Evolutionary conservation across 2,329 filamentous ascomycete species (phyloP), one percentile per base, ranked within the genome.

Genomic region (Ambrosiella cleistominuta): DNA sequence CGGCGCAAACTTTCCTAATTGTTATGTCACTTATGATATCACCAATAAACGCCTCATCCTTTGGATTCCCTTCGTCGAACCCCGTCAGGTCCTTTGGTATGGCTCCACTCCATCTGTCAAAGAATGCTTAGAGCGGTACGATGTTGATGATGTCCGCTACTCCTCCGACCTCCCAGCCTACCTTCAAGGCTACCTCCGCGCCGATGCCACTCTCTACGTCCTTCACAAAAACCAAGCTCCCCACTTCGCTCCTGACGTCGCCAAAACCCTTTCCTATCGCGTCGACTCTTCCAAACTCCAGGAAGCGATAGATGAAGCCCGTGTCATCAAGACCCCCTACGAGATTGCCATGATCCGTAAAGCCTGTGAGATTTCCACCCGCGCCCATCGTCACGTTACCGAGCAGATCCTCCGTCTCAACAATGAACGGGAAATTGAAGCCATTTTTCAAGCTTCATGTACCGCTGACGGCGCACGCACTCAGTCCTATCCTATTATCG

Each of bases 401-500:
- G 74, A 77, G 62, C 74, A 75, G 1, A 75, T 93, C 19, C 74
- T 75, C 19, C 67, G 68, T 0, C 79, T 90, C 61, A 75, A 70
- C 15, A 94, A 86, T 64, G 91, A 98, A 72, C 80, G 86, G 40
- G 82, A 96, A 64, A 78, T 95, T 35, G 86, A 95, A 66, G 88
- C 86, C 49, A 72, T 83, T 9, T 95, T 95, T 66, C 73, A 83
- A 27, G 77, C 80, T 39, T 78, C 79, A 19, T 95, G 88, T 67
- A 81, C 86, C 54, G 77, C 83, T 7, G 74, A 78, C 56, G 86
- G 85, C 62, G 85, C 87, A 2, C 85, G 85, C 62, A 74, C 80
- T 55, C 87, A 95, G 72, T 83, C 91, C 0, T 98, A 98, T 67
- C 80, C 83, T 52, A 79, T 89, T n/a, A 96, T 98, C 64, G 88